Base-by-base conservation (phyloP, 768 basidiomycete genomes). In the Boletus vermiculosoides region DNA sequence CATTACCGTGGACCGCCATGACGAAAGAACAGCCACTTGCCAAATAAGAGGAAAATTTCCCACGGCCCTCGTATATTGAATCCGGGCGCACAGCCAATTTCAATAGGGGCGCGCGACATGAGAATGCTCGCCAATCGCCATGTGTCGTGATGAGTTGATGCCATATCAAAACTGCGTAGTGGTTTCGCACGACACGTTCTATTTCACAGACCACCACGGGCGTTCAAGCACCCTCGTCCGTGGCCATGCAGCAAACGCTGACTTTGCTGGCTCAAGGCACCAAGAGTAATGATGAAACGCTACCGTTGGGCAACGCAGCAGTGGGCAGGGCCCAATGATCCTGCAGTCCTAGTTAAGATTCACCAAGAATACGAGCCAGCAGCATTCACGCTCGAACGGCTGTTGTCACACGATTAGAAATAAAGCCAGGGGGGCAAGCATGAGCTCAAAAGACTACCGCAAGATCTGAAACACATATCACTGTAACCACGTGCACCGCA, bases 151-250 rank as follows among this genome's bases (percentile, higher is more conserved):
- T n/a, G n/a, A n/a, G n/a, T n/a, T n/a, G n/a, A n/a, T n/a, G n/a
- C n/a, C n/a, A n/a, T n/a, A n/a, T n/a, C 71, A 66, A 52, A 68
- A 16, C 4, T 25, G 25, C 4, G 25, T 28, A 28, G 28, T 28
- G 5, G 4, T 36, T 6, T 36, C 34, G 36, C 16, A 18, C 36
- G 7, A 16, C 16, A 37, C 7, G 15, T 9, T 37, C 16, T 16
- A 7, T 37, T 37, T 37, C 16, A 8, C 36, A 18, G 36, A 37
- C 16, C 2, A 37, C 9, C 36, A 37, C 36, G 3, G 36, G 16
- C 36, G 7, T 18, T 39, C 37, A n/a, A 15, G 18, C 36, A 18
- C 8, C 15, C 7, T 7, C 16, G 36, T 37, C 5, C 37, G 8
- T n/a, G 37, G 4, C 18, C 16, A 8, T 39, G 18, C 37, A n/a